These are phyloP conservation scores for Candida ortonii DNA, from an alignment of 805 yeast species.

Conservation along the genomic window DNA sequence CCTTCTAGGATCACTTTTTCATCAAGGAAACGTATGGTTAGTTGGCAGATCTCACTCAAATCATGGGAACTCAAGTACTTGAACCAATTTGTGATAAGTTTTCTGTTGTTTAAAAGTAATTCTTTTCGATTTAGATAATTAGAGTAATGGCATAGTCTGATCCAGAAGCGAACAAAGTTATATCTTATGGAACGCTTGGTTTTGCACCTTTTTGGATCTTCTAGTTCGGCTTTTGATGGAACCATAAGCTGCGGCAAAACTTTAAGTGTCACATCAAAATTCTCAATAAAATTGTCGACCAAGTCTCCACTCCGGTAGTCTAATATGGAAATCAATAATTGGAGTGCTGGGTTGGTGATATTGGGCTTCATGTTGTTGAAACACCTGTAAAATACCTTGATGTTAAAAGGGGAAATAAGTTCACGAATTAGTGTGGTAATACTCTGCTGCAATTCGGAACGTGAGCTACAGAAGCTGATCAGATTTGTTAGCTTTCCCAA, in stretches of 20 bases:
- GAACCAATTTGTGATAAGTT: conserved; percentile 64
- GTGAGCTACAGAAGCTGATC: conserved; percentile 25
- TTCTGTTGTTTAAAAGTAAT: conserved; percentile 51
- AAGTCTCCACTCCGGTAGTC: conserved; percentile 46
- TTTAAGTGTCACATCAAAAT: conserved; percentile 65
- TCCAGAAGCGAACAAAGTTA: conserved; percentile 60
- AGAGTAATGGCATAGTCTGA: conserved; percentile 47
- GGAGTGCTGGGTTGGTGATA: conserved; percentile 59
- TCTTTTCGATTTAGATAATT: conserved; percentile 62
- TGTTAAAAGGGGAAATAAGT: conserved; percentile 50
- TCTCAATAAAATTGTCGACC: conserved; percentile 55
- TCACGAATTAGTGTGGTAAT: conserved; percentile 45
- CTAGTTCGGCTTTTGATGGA: conserved; percentile 48
- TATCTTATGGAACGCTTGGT: conserved; percentile 49
- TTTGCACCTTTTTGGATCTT: conserved; percentile 36
- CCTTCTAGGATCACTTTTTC: conserved; percentile 54
- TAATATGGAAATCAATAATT: conserved; percentile 52
- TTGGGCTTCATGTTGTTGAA: conserved; percentile 56
- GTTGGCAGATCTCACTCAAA: conserved; percentile 37
- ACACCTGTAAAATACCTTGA: conserved; percentile 66
- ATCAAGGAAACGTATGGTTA: conserved; percentile 47
- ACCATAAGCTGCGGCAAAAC: conserved; percentile 59
- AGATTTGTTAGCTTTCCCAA: conserved; percentile 42
- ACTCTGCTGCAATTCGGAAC: conserved; percentile 18
- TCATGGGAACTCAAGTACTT: conserved; percentile 59